phyloP scores from a whole-genome alignment of 345 rosid species.

The Salix purpurea region DNA sequence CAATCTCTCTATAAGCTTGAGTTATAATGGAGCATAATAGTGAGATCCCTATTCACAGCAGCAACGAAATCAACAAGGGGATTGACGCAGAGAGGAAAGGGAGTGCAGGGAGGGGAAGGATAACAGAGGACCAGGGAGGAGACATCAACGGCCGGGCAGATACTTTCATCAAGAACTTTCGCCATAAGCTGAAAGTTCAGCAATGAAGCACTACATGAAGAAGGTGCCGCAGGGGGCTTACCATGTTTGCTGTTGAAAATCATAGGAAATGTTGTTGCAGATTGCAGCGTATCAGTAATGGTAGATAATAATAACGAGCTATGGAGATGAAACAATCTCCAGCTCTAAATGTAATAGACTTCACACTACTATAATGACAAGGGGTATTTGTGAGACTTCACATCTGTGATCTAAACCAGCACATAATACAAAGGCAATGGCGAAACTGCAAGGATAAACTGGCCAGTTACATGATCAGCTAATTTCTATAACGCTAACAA shows the following conservation, averaged over 20 bases:
- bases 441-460: neutral
- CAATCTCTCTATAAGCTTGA: neutral
- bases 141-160: constrained; percentile 25
- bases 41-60: neutral
- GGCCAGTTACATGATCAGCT: neutral
- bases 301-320: neutral
- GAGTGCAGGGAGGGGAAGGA: neutral
- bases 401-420: neutral
- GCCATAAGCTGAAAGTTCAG: constrained; percentile 6
- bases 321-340: neutral
- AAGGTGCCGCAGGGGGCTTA: neutral
- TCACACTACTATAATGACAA: neutral
- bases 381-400: no score
- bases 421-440: neutral
- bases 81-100: neutral
- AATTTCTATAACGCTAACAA: neutral
- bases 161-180: constrained; percentile 25
- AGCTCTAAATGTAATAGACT: neutral
- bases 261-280: neutral
- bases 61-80: neutral
- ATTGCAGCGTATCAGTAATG: neutral
- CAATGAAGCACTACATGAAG: neutral
- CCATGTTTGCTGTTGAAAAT: neutral
- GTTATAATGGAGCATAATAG: neutral
- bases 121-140: neutral